Evolutionary conservation across 192 early-diverging fungal species (phyloP), one percentile per base, ranked within the genome.

Genomic region (Linnemannia elongata): DNA sequence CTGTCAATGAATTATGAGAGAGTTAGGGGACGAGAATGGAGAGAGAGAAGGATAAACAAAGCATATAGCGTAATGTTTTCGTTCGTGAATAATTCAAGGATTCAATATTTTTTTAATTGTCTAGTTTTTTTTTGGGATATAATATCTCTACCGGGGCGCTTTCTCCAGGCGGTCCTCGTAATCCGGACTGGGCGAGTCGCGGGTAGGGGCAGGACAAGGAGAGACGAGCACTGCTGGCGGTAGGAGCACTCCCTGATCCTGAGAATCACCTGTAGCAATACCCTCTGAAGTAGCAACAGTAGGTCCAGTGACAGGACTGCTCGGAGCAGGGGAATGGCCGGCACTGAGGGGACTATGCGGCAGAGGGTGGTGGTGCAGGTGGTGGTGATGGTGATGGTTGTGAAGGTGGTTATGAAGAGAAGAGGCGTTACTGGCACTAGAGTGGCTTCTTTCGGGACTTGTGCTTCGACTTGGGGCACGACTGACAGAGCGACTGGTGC

Each of bases 371-470:
- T 69, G 55, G n/a, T 68, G 66, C 20, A 42, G 69, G 9, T 15
- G 20, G 9, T 79, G 83, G 10, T 27, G 49, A 22, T 63, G 74
- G 45, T 74, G 72, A 20, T 78, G 63, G 10, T 54, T 45, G 54
- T 60, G 72, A 35, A 55, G 69, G 7, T 55, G 68, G 10, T 52
- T 68, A 5, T 54, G 68, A 24, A 13, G 72, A 42, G 38, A 42
- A 41, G 69, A 41, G 35, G 18, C 38, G 24, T 24, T 71, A 24
- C 39, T 82, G 10, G 35, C 41, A 1, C 49, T 30, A 70, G 83
- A 85, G 1, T 27, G 12, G 20, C 74, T 55, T 18, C 83, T 74
- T 12, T 85, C 83, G 3, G 83, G 83, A 69, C 83, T 85, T 27
- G 74, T 66, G 36, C 69, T 72, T 13, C 79, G 84, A 74, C 79